Conservation (phyloP, 352 stramenopile genomes). For the Phytopythium aichiense region DNA sequence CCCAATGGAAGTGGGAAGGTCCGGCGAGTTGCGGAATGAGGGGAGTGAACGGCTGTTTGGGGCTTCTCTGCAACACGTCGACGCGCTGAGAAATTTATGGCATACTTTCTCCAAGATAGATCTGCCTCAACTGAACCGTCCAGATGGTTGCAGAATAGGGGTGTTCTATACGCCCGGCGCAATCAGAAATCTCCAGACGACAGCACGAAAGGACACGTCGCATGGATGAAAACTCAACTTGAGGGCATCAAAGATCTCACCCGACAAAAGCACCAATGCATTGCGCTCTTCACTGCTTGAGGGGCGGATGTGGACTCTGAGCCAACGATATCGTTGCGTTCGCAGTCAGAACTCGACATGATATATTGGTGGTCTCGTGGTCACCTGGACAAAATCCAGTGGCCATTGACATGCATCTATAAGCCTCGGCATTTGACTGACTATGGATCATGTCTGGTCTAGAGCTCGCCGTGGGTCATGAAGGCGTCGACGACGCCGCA, state of each 20-base stretch:
- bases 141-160: not conserved
- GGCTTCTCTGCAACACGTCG: not conserved
- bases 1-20: not conserved
- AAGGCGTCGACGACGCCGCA: constrained; percentile 64
- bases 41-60: constrained; percentile 4
- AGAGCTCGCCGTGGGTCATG: constrained; percentile 59
- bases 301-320: too few species aligned
- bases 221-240: too few species aligned
- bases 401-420: too few species aligned
- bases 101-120: not conserved
- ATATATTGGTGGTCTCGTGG: too few species aligned
- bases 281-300: too few species aligned
- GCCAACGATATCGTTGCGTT: too few species aligned
- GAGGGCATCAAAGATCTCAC: too few species aligned
- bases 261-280: too few species aligned
- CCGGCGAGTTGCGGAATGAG: not conserved
- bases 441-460: not conserved
- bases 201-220: not conserved
- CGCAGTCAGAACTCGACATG: too few species aligned
- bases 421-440: too few species aligned
- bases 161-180: not conserved
- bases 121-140: not conserved
- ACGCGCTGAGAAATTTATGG: not conserved
- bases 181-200: not conserved
- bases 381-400: too few species aligned